These are phyloP conservation scores for Trichoderma aggressivum DNA, from an alignment of 2,329 filamentous ascomycete species.

Conservation along the genomic window DNA sequence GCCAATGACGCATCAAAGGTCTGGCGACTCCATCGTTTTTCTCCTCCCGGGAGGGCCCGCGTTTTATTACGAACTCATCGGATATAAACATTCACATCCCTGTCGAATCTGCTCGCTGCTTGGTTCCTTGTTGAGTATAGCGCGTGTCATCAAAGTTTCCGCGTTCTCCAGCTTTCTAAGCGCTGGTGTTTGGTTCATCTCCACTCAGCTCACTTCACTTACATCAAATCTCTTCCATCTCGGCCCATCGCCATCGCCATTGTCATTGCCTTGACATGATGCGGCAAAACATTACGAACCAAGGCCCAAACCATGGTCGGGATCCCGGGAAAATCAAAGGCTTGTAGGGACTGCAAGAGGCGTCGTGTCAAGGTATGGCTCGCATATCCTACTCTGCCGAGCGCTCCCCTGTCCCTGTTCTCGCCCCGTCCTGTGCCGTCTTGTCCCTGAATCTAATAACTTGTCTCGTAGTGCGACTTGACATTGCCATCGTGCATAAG, in stretches of 20 bases:
- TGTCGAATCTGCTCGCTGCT: not conserved
- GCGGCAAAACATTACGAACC: not conserved
- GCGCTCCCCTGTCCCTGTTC: not conserved
- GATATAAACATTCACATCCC: not conserved
- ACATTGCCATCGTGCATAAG: not conserved
- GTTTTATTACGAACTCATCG: not conserved
- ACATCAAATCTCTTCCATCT: not conserved
- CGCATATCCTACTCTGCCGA: not conserved
- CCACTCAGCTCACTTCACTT: not conserved
- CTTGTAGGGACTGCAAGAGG: not conserved
- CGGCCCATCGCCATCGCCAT: not conserved
- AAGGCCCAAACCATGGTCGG: not conserved
- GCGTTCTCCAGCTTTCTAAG: not conserved
- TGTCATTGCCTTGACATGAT: not conserved
- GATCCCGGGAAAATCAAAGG: not conserved
- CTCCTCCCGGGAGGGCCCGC: not conserved
- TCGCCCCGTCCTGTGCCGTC: not conserved
- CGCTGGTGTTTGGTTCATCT: not conserved
- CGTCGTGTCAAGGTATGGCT: not conserved
- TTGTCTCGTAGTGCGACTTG: not conserved
- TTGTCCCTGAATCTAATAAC: not conserved
- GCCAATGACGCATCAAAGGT: not conserved
- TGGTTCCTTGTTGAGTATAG: not conserved
- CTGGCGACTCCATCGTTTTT: not conserved
- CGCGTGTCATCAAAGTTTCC: not conserved